A percentile compares a stretch with the other conserved stretches of the same genome.
Conservation (phyloP, 805 yeast species). For the Yarrowia sp. region DNA sequence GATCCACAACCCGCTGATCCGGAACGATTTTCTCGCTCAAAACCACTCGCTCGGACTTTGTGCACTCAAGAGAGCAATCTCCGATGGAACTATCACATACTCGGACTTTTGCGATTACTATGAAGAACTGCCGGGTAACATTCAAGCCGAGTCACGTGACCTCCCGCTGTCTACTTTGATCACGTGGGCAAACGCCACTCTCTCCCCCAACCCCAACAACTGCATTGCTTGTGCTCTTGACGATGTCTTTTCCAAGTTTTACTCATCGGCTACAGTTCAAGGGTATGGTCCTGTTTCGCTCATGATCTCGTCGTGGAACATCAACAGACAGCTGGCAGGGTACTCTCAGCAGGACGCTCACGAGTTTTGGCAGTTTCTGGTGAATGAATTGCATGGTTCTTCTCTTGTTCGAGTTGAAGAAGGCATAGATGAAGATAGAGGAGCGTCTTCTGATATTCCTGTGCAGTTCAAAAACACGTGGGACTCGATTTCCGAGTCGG, state of each 20-base stretch:
- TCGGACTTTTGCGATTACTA: conserved; percentile 24
- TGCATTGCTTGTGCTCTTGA: conserved; percentile 89
- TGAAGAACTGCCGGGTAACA: neutral
- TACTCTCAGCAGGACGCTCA: conserved; percentile 98
- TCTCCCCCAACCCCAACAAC: conserved; percentile 28
- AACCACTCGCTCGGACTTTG: conserved; percentile 59
- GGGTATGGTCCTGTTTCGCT: conserved; percentile 82
- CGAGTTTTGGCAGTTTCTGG: conserved; percentile 90
- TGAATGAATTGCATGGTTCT: conserved; percentile 70
- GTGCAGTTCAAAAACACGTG: conserved; percentile 15
- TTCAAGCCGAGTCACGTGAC: conserved; percentile 9
- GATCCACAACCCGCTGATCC: conserved; percentile 84
- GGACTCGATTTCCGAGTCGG: conserved; percentile 20
- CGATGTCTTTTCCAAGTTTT: conserved; percentile 71
- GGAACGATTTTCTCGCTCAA: conserved; percentile 74
- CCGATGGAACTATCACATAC: conserved; percentile 29
- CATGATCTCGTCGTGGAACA: conserved; percentile 80
- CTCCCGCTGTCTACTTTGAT: neutral
- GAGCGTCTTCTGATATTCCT: conserved; percentile 15
- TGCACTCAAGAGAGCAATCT: conserved; percentile 30
- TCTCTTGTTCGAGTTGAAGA: neutral
- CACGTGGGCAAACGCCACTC: conserved; percentile 26
- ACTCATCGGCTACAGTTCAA: conserved; percentile 55
- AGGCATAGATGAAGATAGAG: neutral
- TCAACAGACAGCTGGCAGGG: conserved; percentile 80